These are phyloP conservation scores for Fusarium sp. DNA, from an alignment of 2,329 filamentous ascomycete genomes.

Conservation along the genomic window DNA sequence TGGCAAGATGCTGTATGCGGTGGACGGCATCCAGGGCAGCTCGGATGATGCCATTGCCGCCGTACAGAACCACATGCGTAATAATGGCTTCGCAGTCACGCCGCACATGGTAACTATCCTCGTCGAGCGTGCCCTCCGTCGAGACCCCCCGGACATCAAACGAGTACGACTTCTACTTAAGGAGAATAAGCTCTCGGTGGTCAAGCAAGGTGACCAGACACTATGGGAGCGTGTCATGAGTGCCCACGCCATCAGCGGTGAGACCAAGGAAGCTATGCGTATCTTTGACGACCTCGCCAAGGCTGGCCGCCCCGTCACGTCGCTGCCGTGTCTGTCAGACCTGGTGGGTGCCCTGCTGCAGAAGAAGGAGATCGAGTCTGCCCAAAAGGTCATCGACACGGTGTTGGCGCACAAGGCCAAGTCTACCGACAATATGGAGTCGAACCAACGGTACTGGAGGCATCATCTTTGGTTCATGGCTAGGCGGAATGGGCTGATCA, in stretches of 20 bases:
- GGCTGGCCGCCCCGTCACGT: conserved; percentile 53
- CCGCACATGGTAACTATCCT: conserved; percentile 81
- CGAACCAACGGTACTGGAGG: conserved; percentile 53
- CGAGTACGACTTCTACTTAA: conserved; percentile 70
- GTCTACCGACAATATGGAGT: conserved; percentile 24
- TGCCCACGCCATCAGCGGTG: conserved; percentile 68
- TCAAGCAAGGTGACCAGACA: conserved; percentile 62
- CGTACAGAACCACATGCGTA: conserved; percentile 71
- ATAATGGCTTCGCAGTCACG: conserved; percentile 62
- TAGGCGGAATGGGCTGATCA: conserved; percentile 52
- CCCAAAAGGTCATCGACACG: conserved; percentile 46
- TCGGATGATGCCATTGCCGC: conserved; percentile 64
- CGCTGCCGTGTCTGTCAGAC: conserved; percentile 55
- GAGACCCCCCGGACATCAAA: conserved; percentile 66
- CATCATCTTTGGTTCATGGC: conserved; percentile 64
- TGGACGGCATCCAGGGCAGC: conserved; percentile 49
- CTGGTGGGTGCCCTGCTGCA: conserved; percentile 52
- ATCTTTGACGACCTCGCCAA: conserved; percentile 59
- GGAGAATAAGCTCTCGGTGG: conserved; percentile 59
- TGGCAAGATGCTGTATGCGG: conserved; percentile 73
- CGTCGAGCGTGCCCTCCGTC: conserved; percentile 72
- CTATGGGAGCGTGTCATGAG: conserved; percentile 78
- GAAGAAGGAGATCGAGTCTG: conserved; percentile 39
- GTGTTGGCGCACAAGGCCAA: conserved; percentile 44
- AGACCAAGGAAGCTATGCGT: conserved; percentile 59